These are phyloP conservation scores for Saraca asoca DNA, from an alignment of 331 rosid species.

Conservation along the genomic window DNA sequence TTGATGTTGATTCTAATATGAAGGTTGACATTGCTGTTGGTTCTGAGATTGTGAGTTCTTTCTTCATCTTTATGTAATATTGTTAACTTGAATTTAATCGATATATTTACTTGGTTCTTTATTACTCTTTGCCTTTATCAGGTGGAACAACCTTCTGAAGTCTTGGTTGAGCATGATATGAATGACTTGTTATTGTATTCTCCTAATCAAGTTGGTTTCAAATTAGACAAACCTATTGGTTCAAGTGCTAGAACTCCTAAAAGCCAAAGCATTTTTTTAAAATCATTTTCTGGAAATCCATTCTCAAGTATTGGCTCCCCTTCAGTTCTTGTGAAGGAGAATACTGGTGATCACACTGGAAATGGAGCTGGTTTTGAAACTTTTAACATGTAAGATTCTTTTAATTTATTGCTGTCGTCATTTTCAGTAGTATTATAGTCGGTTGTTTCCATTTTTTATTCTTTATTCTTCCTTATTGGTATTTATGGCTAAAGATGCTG, in stretches of 20 bases:
- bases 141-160: slow-evolving; percentile 55
- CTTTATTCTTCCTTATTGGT: not conserved
- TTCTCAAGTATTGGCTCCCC: slow-evolving; percentile 54
- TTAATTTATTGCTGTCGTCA: slow-evolving; percentile 8
- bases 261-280: slow-evolving; percentile 42
- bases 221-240: slow-evolving; percentile 42
- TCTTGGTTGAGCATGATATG: slow-evolving; percentile 62
- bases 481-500: slow-evolving; percentile 15
- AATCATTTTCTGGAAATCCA: slow-evolving; percentile 44
- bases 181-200: slow-evolving; percentile 60
- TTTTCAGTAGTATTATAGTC: not conserved
- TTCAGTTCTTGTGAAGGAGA: slow-evolving; percentile 48
- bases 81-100: not conserved
- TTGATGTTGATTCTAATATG: slow-evolving; percentile 38
- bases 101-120: slow-evolving; percentile 9
- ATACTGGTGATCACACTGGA: slow-evolving; percentile 42
- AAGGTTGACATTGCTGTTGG: slow-evolving; percentile 36
- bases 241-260: slow-evolving; percentile 51
- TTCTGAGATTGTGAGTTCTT: slow-evolving; percentile 54
- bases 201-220: slow-evolving; percentile 53
- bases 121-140: slow-evolving; percentile 31
- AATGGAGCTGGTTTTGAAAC: slow-evolving; percentile 51
- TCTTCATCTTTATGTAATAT: slow-evolving; percentile 3
- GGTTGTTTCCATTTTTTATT: not conserved
- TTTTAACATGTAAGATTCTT: slow-evolving; percentile 63